Evolutionary conservation across 257 asterid species (phyloP), one percentile per base, ranked within the genome.

Genomic region (Fraxinus excelsior): DNA sequence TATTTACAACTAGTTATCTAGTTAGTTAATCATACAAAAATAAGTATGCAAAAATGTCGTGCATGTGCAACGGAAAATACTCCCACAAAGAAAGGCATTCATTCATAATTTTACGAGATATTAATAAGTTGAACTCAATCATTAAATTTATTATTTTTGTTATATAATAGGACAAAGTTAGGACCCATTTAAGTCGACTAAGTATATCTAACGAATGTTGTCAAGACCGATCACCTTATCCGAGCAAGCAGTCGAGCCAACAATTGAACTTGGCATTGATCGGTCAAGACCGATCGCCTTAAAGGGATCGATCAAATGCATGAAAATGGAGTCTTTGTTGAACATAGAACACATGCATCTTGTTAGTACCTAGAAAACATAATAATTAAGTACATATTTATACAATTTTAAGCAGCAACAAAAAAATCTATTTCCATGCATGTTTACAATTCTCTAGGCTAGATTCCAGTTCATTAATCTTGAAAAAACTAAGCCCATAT

Each of bases 331-430:
- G 64, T 32, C 60, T 76, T 76, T 46, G 76, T 64, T 60, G 79
- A 74, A 58, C 80, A 75, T 76, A 77, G 75, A 72, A 83, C 80
- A 80, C 87, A 83, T 73, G 85, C 71, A 76, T 70, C 81, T 25
- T 66, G 67, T 56, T 74, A 42, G 69, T 28, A 46, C 66, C 77
- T 64, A 78, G 26, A 71, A 65, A 16, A 65, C 31, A 11, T n/a
- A 56, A 56, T 67, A 37, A 7, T 58, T 58, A 42, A 53, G 44
- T 73, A 73, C 60, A 32, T 65, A 49, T 73, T 64, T 78, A 18
- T 8, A 25, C 68, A 23, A 23, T 7, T 37, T 37, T 37, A 37
- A 37, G 40, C 12, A 37, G 32, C 10, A 37, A 37, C 1, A 37
- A 14, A 4, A 21, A 58, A 21, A 58, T 2, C 2, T 0, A 21